Percentiles rank a stretch among this genome's conserved stretches.
These are phyloP conservation scores for Skeletonema costatum DNA, from an alignment of 108 stramenopile genomes.

Conservation along the genomic window DNA sequence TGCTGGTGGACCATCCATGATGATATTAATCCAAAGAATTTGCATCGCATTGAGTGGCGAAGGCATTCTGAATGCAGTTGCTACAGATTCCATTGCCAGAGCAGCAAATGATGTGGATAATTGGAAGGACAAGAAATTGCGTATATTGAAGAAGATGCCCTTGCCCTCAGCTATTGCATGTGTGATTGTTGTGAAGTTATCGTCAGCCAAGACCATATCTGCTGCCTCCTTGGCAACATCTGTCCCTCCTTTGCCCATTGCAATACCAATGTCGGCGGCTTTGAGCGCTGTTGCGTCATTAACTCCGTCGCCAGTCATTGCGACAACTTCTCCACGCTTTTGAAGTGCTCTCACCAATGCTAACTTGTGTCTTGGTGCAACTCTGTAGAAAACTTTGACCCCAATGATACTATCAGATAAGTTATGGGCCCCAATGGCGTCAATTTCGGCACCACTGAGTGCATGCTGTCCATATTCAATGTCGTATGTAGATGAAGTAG, in stretches of 20 bases:
- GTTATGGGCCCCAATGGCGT: conserved; percentile 69
- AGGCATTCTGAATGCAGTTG: conserved; percentile 85
- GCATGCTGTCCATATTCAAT: conserved; percentile 49
- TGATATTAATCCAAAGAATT: conserved; percentile 98
- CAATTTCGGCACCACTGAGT: conserved; percentile 79
- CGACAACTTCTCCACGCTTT: conserved; percentile 90
- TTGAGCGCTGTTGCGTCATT: conserved; percentile 97
- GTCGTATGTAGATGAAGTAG: conserved; percentile 33
- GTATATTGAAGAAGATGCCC: conserved; percentile 98
- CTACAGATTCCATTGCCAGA: conserved; percentile 87
- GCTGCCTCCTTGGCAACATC: conserved; percentile 99
- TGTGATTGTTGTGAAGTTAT: conserved; percentile 93
- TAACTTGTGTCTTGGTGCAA: conserved; percentile 94
- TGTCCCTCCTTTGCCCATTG: conserved; percentile 95
- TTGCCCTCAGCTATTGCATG: conserved; percentile 95
- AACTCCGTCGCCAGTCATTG: conserved; percentile 98
- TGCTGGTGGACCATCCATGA: conserved; percentile 98
- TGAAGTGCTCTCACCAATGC: conserved; percentile 94
- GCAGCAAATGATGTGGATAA: conserved; percentile 96
- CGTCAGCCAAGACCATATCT: conserved; percentile 92
- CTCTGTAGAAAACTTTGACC: conserved; percentile 95
- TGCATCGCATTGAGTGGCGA: conserved; percentile 97
- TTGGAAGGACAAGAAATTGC: conserved; percentile 97
- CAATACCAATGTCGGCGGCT: conserved; percentile 97
- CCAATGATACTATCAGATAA: conserved; percentile 67